These are phyloP conservation scores for Vitis hybrid DNA, from an alignment of 177 flowering plant species.

Conservation along the genomic window DNA sequence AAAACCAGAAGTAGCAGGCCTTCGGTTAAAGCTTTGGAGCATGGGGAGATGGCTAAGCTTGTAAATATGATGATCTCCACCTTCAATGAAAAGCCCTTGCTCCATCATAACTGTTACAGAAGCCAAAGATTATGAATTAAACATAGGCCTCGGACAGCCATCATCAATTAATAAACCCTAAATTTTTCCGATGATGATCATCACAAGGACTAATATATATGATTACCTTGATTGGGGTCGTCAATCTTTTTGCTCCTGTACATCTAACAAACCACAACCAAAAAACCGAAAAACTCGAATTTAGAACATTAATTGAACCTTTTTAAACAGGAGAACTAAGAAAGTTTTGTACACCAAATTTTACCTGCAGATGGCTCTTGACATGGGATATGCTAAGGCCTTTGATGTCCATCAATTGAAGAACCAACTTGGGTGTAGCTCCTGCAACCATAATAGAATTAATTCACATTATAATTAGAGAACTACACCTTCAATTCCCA, in stretches of 20 bases:
- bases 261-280: slow-evolving; percentile 31
- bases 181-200: background rate
- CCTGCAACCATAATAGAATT: slow-evolving; percentile 23
- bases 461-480: slow-evolving; percentile 3
- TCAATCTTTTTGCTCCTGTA: slow-evolving; percentile 53
- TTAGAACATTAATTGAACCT: background rate
- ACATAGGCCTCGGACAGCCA: background rate
- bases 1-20: slow-evolving; percentile 24
- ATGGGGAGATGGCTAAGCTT: slow-evolving; percentile 56
- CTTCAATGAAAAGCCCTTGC: slow-evolving; percentile 24
- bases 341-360: background rate
- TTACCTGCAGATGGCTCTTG: slow-evolving; percentile 64
- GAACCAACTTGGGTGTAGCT: slow-evolving; percentile 59
- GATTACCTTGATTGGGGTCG: slow-evolving; percentile 36
- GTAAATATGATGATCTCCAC: slow-evolving; percentile 38
- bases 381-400: slow-evolving; percentile 62
- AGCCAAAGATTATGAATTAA: background rate
- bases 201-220: background rate
- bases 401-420: slow-evolving; percentile 56
- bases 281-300: background rate
- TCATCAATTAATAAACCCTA: slow-evolving; percentile 10
- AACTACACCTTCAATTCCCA: background rate
- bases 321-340: background rate
- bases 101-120: slow-evolving; percentile 14
- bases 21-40: slow-evolving; percentile 41